Conservation (phyloP, 2,329 filamentous ascomycete species). For the Dryadomyces sulphureus region DNA sequence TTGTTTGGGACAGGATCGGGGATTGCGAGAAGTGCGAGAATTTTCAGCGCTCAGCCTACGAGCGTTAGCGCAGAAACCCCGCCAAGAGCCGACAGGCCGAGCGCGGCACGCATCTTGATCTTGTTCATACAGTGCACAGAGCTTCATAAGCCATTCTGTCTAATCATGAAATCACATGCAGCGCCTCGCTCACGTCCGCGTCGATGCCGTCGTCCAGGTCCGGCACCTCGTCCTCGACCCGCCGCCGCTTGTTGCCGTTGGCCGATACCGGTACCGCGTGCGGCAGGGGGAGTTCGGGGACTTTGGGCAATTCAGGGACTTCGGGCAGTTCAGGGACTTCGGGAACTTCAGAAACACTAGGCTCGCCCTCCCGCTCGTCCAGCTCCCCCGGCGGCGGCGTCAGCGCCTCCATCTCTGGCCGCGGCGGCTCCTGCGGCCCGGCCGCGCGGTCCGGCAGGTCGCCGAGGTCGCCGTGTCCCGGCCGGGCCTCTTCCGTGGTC, state of each 20-base stretch:
- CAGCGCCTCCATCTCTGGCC: constrained; percentile 61
- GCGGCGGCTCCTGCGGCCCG: constrained; percentile 44
- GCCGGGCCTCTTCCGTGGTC: constrained; percentile 26
- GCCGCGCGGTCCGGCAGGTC: constrained; percentile 20
- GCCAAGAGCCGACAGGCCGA: too few species aligned
- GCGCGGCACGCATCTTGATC: too few species aligned
- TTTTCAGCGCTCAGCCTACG: not conserved
- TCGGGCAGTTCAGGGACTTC: too few species aligned
- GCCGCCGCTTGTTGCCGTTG: constrained; percentile 42
- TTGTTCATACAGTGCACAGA: too few species aligned
- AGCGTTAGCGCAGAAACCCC: too few species aligned
- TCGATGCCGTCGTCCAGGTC: constrained; percentile 42
- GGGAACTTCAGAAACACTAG: too few species aligned
- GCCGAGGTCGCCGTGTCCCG: constrained; percentile 12
- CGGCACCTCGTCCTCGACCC: constrained; percentile 35
- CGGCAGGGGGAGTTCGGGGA: constrained; percentile 6
- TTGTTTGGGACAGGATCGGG: not conserved
- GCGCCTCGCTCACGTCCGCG: constrained; percentile 39
- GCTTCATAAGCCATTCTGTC: constrained; percentile 3
- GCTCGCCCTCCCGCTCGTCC: not conserved
- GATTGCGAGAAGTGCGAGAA: not conserved
- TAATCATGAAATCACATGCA: constrained; percentile 31
- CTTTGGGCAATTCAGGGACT: too few species aligned
- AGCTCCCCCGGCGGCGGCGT: constrained; percentile 8
- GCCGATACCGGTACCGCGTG: constrained; percentile 31